These are phyloP conservation scores for Hsuehochloa calcarea DNA, from an alignment of 176 grass and related monocot genomes.

Conservation along the genomic window DNA sequence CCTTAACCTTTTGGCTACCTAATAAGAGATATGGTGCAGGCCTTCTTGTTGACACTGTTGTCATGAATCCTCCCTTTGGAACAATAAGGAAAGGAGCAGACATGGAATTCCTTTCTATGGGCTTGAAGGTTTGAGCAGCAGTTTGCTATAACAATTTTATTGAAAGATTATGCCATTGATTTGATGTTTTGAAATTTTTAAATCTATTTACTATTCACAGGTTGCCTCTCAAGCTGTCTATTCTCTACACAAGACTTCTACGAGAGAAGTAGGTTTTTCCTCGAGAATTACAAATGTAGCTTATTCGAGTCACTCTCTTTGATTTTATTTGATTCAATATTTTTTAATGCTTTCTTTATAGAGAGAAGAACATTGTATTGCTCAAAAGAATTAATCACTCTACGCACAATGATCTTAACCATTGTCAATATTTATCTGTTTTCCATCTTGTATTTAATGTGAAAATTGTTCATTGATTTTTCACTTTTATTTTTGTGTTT, in stretches of 20 bases:
- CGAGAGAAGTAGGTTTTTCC: slow-evolving; percentile 73
- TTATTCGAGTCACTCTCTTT: background rate
- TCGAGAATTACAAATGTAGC: background rate
- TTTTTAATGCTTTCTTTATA: background rate
- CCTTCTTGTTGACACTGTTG: slow-evolving; percentile 72
- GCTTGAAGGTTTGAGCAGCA: slow-evolving; percentile 63
- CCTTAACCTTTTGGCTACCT: background rate
- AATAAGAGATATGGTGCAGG: slow-evolving; percentile 42
- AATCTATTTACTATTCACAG: slow-evolving; percentile 44
- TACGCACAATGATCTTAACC: background rate
- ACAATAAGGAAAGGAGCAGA: slow-evolving; percentile 79
- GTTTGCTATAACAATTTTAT: background rate
- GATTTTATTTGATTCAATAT: background rate
- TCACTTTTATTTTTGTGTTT: background rate
- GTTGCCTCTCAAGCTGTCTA: slow-evolving; percentile 76
- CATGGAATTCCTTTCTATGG: slow-evolving; percentile 82
- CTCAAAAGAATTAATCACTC: background rate
- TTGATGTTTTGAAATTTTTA: slow-evolving; percentile 4
- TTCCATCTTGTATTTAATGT: background rate
- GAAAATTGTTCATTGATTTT: background rate
- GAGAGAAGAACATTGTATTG: background rate
- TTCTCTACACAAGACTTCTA: slow-evolving; percentile 93
- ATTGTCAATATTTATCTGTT: background rate
- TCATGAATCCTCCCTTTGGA: slow-evolving; percentile 99
- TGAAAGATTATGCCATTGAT: background rate